Base-by-base conservation (phyloP, 139 green algal genomes). In the Picochlorum sp. region DNA sequence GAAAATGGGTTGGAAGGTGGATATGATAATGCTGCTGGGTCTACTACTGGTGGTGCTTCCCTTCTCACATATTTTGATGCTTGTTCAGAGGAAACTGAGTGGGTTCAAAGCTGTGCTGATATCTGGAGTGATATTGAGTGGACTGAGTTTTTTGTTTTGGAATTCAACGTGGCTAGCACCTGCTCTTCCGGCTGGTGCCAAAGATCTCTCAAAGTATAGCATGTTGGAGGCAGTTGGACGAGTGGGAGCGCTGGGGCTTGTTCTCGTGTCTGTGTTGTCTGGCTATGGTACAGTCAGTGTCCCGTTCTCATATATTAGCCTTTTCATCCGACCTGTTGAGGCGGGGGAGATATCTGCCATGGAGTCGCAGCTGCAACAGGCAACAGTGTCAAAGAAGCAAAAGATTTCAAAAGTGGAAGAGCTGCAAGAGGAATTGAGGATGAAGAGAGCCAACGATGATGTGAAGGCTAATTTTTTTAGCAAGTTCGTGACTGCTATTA, bases 221-320 rank as follows among this genome's bases (percentile, higher is more conserved):
- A n/a, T 66, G 37, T 23, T 66, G 65, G 73, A 91, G 78, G 77
- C 81, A 16, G 79, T 97, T 30, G 86, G 81, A 57, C 77, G 92
- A 1, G 77, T 97, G 58, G 90, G 92, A 3, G 85, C 95, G 49
- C 58, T 98, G 37, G 92, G 92, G 44, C 90, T 93, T 3, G 85
- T 85, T 67, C 77, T 97, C 24, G 92, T 98, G 31, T 90, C 87
- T 1, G 78, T 97, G 6, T 83, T 98, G 47, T 93, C 85, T 2
- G 92, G 92, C 23, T 97, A 91, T 62, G 90, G 86, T 15, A 77
- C 87, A 3, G 92, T 98, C 4, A 86, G 81, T 65, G 80, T 98
- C 45, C 92, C 92, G 14, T 96, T 88, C 79, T 85, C 75, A 3
- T 97, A 97, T 81, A 85, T 98, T 16, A 86, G 77, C 15, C 79